Evolutionary conservation across 768 basidiomycete genomes (phyloP).

Genomic region (Termitomyces sp.): DNA sequence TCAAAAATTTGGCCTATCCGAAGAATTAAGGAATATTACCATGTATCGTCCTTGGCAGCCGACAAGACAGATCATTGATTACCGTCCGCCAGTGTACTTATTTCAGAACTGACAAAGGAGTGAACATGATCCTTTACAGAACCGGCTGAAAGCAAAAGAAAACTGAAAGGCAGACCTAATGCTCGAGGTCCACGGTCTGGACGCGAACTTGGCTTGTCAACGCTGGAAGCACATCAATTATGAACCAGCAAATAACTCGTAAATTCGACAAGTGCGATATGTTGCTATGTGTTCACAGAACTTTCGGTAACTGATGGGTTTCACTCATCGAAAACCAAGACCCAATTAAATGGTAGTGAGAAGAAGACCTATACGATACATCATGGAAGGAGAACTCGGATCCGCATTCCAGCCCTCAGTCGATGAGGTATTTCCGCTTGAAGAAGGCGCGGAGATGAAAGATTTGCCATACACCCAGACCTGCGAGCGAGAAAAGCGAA

Average conservation of each 20-base stretch:
- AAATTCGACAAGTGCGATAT: neutral
- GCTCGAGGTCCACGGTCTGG: neutral
- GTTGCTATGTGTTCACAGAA: neutral
- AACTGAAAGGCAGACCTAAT: neutral
- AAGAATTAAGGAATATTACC: too few species aligned
- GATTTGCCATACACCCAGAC: slow-evolving; percentile 91
- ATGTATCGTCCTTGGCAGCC: too few species aligned
- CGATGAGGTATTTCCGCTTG: slow-evolving; percentile 93
- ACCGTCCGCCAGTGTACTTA: too few species aligned
- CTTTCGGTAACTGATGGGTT: neutral
- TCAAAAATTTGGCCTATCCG: too few species aligned
- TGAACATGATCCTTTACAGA: too few species aligned
- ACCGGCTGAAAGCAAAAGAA: too few species aligned
- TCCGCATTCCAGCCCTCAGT: slow-evolving; percentile 34
- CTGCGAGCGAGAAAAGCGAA: slow-evolving; percentile 72
- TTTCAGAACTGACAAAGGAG: too few species aligned
- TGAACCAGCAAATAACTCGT: neutral
- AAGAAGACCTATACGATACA: slow-evolving; percentile 1
- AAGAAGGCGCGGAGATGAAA: slow-evolving; percentile 93
- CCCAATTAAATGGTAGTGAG: slow-evolving; percentile 1
- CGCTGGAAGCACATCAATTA: neutral
- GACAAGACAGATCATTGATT: too few species aligned
- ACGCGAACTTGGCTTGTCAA: neutral
- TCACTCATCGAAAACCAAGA: neutral
- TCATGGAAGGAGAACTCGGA: neutral